A percentile compares a stretch with the other conserved stretches of the same genome.
These are phyloP conservation scores for Yamadazyma sp. DNA, from an alignment of 1,139 yeast genomes.

Conservation along the genomic window DNA sequence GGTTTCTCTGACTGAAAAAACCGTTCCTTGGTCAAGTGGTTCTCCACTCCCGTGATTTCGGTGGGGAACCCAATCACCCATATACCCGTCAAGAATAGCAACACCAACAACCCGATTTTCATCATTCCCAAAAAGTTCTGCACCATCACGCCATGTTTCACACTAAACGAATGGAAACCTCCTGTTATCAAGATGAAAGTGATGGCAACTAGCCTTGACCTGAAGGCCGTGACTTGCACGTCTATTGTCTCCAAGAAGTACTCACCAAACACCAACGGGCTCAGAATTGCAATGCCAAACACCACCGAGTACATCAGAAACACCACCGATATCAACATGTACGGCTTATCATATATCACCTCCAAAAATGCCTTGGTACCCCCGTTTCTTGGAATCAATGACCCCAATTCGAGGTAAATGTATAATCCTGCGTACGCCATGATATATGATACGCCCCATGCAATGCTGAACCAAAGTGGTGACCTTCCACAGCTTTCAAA, in stretches of 20 bases:
- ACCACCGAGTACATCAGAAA: slow-evolving; percentile 56
- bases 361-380: slow-evolving; percentile 74
- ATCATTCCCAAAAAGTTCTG: slow-evolving; percentile 59
- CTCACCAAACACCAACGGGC: slow-evolving; percentile 71
- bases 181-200: slow-evolving; percentile 43
- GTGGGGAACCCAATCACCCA: slow-evolving; percentile 49
- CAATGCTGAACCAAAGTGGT: slow-evolving; percentile 53
- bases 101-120: slow-evolving; percentile 47
- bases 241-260: slow-evolving; percentile 56
- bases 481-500: slow-evolving; percentile 70
- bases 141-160: slow-evolving; percentile 50
- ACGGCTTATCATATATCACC: slow-evolving; percentile 60
- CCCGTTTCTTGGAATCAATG: slow-evolving; percentile 69
- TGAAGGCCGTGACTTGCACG: slow-evolving; percentile 34
- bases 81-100: slow-evolving; percentile 51
- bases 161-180: slow-evolving; percentile 53
- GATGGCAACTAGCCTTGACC: slow-evolving; percentile 46
- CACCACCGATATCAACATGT: slow-evolving; percentile 57
- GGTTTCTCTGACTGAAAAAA: slow-evolving; percentile 28
- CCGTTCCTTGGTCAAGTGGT: slow-evolving; percentile 33
- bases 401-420: slow-evolving; percentile 67
- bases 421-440: slow-evolving; percentile 67
- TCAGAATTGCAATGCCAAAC: slow-evolving; percentile 66
- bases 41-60: slow-evolving; percentile 39
- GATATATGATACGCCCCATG: slow-evolving; percentile 63